Evolutionary conservation across 208 protist genomes (phyloP).

Genomic region (Strigomonas galati): DNA sequence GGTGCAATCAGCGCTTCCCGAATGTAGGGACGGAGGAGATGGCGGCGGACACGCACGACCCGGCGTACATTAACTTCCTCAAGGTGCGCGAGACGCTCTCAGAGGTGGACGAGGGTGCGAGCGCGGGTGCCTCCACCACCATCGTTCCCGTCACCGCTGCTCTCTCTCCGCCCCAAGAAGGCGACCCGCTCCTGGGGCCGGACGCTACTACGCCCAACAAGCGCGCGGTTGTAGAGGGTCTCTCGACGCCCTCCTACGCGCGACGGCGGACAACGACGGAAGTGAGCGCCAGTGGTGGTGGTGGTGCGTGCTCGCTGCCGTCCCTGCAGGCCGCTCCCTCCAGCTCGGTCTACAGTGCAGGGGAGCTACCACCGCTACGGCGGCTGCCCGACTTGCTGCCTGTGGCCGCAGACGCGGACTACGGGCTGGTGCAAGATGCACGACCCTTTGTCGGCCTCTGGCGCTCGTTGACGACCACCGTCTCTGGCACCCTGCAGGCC

Average conservation of each 20-base stretch:
- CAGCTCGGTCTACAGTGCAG: neutral
- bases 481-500: constrained; percentile 41
- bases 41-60: constrained; percentile 22
- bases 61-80: constrained; percentile 37
- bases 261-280: too few species aligned
- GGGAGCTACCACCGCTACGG: constrained; percentile 12
- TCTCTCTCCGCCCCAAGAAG: too few species aligned
- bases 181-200: too few species aligned
- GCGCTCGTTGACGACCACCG: constrained; percentile 30
- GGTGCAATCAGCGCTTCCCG: constrained; percentile 24
- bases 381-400: constrained; percentile 25
- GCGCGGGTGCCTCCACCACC: constrained; percentile 2
- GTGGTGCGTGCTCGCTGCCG: too few species aligned
- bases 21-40: constrained; percentile 34
- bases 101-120: constrained; percentile 31
- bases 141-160: too few species aligned
- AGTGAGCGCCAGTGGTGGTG: too few species aligned
- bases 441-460: constrained; percentile 47
- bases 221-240: too few species aligned
- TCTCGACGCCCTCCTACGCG: too few species aligned
- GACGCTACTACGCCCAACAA: too few species aligned
- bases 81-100: constrained; percentile 36
- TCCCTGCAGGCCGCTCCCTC: neutral
- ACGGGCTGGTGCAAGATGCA: constrained; percentile 29
- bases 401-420: constrained; percentile 23